Evolutionary conservation across 106 monocot genomes (phyloP), one percentile per base, ranked within the genome.

Genomic region (Apostasia shenzhenica): DNA sequence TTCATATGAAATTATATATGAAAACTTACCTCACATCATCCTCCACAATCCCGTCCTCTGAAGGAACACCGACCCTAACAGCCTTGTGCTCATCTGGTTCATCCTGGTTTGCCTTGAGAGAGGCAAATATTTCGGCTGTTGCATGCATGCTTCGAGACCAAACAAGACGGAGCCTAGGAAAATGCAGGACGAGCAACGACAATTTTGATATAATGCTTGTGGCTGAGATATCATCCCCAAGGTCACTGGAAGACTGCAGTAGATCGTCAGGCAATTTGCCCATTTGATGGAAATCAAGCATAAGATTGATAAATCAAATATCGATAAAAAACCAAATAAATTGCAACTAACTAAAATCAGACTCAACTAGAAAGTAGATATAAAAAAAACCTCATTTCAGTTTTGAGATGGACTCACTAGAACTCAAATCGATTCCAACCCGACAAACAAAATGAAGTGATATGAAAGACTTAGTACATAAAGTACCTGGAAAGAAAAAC

Each of bases 131-230:
- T 73, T 97, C 97, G 52, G 92, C 92, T 45, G 95, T 97, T 55
- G 92, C 89, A 80, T 97, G 95, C 70, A 92, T 60, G 66, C 86
- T 92, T 4, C 95, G 92, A 6, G 95, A 97, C 95, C 95, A 97
- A 45, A 97, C 86, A 59, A 97, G 74, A 9, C 95, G 84, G 54
- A 97, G 81, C 39, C 95, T 89, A 70, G 95, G 95, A 63, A 97
- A 97, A 75, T 97, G 95, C 12, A 97, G 68, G 62, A 92, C 84
- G 56, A 97, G 91, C 64, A 97, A 83, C 1, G 89, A 87, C 11
- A 97, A 87, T 75, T 97, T 97, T 68, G 95, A 97, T 58, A 97
- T 89, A 68, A 97, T 86, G 72, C 77, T 97, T 68, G 89, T 87
- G 14, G 77, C 77, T 41, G 85, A 84, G 40, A 97, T 88, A 73